Evolutionary conservation across 75 land plant genomes (phyloP).

Genomic region (Chamaecyparis obtusa): DNA sequence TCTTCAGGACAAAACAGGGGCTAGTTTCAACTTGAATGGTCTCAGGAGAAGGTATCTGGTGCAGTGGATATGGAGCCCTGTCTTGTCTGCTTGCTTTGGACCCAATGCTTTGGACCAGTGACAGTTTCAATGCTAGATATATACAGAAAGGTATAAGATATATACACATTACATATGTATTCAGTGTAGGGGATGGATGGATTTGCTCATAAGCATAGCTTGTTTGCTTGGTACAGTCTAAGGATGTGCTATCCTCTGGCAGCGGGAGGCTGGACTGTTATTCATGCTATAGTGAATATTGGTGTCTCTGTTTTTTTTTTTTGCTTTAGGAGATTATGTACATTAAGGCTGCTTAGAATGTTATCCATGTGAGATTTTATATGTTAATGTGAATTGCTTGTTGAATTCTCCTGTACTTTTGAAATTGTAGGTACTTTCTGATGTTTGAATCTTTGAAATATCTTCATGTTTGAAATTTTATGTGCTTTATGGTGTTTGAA

Average conservation of each 20-base stretch:
- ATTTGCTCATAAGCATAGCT: neutral
- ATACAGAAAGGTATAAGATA: neutral
- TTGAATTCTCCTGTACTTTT: neutral
- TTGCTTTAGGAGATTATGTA: neutral
- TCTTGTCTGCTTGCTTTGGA: conserved; percentile 30
- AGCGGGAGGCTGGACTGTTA: neutral
- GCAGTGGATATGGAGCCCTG: conserved; percentile 69
- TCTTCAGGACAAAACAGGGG: conserved; percentile 44
- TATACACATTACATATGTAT: neutral
- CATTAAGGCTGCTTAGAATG: conserved; percentile 2
- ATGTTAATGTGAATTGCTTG: neutral
- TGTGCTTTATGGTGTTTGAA: neutral
- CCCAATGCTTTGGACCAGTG: conserved; percentile 32
- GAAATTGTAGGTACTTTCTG: too few species aligned
- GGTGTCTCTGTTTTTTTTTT: neutral
- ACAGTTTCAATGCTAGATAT: neutral
- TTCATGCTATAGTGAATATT: neutral
- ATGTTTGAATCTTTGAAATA: neutral
- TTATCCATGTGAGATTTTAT: neutral
- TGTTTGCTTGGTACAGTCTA: neutral
- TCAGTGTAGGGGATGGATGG: neutral
- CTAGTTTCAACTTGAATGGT: conserved; percentile 66
- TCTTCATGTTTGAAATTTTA: neutral
- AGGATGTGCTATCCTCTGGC: neutral
- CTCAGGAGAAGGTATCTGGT: conserved; percentile 49